Evolutionary conservation across 163 green algal genomes (phyloP), one percentile per base, ranked within the genome.

Genomic region (Smithsoniella earleae): DNA sequence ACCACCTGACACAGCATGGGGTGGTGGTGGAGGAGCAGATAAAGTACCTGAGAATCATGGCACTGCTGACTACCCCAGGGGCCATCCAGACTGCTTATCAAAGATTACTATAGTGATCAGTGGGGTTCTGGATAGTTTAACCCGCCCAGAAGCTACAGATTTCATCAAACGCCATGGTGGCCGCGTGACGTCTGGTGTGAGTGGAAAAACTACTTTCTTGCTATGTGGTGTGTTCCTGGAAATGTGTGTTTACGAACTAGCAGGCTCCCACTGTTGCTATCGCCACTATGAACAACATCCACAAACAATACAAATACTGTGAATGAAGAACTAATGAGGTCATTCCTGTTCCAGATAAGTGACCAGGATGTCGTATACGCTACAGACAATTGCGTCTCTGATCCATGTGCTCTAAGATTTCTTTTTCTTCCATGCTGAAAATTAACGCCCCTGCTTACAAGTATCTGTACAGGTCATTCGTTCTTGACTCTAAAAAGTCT

Each of bases 151-250:
- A 52, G 87, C 87, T 0, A 86, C 87, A 40, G 86, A 96, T 74
- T 81, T 95, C 3, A 90, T 99, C 76, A 90, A 93, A 80, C 80
- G 86, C 1, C 89, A 97, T 81, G 87, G 86, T 34, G 92, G 92
- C 22, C 83, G 86, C 44, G 78, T 89, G 1, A 89, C 83, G 20
- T 62, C 54, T 52, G 78, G 76, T 45, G 89, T 98, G 6, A 89
- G 77, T 45, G 86, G 90, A 49, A 92, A 91, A 73, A 98, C 93
- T 8, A 81, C 78, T 34, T 95, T 96, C 79, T 82, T 98, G 75
- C 65, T 74, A 22, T 74, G 43, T 73, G 65, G 43, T 74, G 22
- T 34, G 65, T 27, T 13, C n/a, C n/a, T n/a, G n/a, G n/a, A n/a
- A n/a, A n/a, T n/a, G n/a, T n/a, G n/a, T n/a, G n/a, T n/a, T 55